These are phyloP conservation scores for Diplocarpon rosae DNA, from an alignment of 2,329 filamentous ascomycete species.

Conservation along the genomic window DNA sequence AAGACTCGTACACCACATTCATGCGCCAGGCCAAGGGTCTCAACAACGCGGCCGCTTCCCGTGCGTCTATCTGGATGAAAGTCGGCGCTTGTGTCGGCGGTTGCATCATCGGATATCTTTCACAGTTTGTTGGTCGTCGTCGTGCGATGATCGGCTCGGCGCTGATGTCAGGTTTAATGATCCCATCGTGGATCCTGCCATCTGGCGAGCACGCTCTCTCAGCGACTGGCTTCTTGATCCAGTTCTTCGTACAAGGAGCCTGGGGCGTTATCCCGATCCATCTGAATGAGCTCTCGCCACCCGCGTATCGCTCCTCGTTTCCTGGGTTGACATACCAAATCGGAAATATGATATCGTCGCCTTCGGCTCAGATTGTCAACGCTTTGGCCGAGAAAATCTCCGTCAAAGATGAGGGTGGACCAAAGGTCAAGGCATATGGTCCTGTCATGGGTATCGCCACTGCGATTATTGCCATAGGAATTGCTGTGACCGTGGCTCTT, in stretches of 20 bases:
- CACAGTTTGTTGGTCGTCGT: conserved; percentile 56
- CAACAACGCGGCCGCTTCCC: conserved; percentile 48
- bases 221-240: conserved; percentile 71
- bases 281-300: conserved; percentile 52
- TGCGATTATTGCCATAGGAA: conserved; percentile 63
- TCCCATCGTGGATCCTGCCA: conserved; percentile 73
- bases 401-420: conserved; percentile 42
- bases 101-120: conserved; percentile 52
- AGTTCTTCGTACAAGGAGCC: conserved; percentile 65
- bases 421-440: conserved; percentile 57
- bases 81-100: conserved; percentile 57
- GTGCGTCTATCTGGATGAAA: conserved; percentile 59
- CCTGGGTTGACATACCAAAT: conserved; percentile 54
- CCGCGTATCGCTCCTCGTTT: conserved; percentile 48
- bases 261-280: conserved; percentile 51
- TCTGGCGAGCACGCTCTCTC: conserved; percentile 46
- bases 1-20: conserved; percentile 54
- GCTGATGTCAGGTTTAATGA: conserved; percentile 51
- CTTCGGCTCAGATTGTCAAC: conserved; percentile 66
- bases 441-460: conserved; percentile 67
- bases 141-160: conserved; percentile 55
- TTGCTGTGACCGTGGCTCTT: conserved; percentile 54
- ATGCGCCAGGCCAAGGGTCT: conserved; percentile 65
- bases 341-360: conserved; percentile 59
- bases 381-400: conserved; percentile 54